These are phyloP conservation scores for Fusarium austroafricanum DNA, from an alignment of 2,329 filamentous ascomycete species.

Conservation along the genomic window DNA sequence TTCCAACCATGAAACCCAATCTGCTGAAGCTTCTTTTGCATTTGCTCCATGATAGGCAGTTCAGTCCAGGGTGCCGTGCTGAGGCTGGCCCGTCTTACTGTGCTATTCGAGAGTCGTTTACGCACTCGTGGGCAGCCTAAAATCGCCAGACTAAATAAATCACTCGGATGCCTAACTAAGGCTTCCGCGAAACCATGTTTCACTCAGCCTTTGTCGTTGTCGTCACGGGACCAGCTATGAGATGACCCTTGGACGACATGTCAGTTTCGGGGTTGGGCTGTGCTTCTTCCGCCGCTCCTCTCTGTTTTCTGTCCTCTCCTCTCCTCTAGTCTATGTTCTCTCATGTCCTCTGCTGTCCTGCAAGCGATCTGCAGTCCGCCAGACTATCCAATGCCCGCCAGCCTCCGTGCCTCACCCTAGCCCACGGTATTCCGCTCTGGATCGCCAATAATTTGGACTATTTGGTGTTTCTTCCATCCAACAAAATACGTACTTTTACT, in stretches of 20 bases:
- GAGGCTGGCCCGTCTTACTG: slow-evolving; percentile 30
- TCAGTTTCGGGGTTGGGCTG: slow-evolving; percentile 20
- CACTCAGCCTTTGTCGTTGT: slow-evolving; percentile 7
- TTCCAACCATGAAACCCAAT: slow-evolving; percentile 23
- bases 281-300: slow-evolving; percentile 14
- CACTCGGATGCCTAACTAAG: slow-evolving; percentile 30
- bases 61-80: slow-evolving; percentile 15
- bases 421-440: slow-evolving; percentile 3
- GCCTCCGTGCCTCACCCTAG: slow-evolving; percentile 13
- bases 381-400: slow-evolving; percentile 25
- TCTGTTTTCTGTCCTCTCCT: not conserved
- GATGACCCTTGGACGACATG: slow-evolving; percentile 24
- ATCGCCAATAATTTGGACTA: not conserved
- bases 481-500: slow-evolving; percentile 6
- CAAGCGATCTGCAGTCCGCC: slow-evolving; percentile 26
- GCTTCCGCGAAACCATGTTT: slow-evolving; percentile 33
- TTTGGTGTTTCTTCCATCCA: slow-evolving; percentile 6
- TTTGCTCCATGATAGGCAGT: slow-evolving; percentile 3
- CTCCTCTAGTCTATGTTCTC: slow-evolving; percentile 1
- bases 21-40: not conserved
- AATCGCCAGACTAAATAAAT: slow-evolving; percentile 16
- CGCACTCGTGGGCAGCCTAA: slow-evolving; percentile 25
- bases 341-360: slow-evolving; percentile 9
- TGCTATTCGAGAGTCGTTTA: slow-evolving; percentile 9
- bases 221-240: slow-evolving; percentile 29